Evolutionary conservation across 306 rosid species (phyloP), one percentile per base, ranked within the genome.

Genomic region (Trifolium subterraneum): DNA sequence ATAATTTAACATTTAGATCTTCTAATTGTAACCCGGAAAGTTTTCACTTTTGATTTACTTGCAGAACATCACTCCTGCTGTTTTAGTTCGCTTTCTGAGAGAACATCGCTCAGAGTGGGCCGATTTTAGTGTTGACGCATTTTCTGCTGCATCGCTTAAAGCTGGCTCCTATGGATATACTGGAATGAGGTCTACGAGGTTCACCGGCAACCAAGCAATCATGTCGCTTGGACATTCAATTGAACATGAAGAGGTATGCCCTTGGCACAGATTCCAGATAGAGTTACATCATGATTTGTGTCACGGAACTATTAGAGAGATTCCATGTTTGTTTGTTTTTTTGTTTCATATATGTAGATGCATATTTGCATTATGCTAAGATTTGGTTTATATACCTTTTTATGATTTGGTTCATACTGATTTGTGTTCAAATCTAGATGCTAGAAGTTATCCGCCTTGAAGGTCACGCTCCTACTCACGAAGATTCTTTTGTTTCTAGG

Each of bases 71-170:
- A 93, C 99, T 64, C 97, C 98, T 20, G 98, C 97, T 1, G 87
- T 92, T 54, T 85, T 95, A 60, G 96, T 95, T 82, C 96, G 97
- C 25, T 95, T 95, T 84, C 81, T 95, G 79, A 95, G 98, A 78
- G 98, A 95, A 76, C 99, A 95, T 47, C 97, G 98, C 69, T 92
- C 99, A 11, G 98, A 95, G 82, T 95, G 98, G 99, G 99, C 99
- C 60, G 98, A 95, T 88, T 95, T 95, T 82, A 95, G 92, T 71
- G 91, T 95, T 64, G 99, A 95, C 83, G 98, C 98, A 13, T 95
- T 88, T 73, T 59, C 92, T 42, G 97, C 97, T 15, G 89, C 96
- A 16, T 86, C 98, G 54, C 77, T 92, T 31, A 95, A 90, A 79
- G 86, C 97, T 25, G 89, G 93, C 50, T 67, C 92, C 4, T 88